Evolutionary conservation across 805 yeast genomes (phyloP), one percentile per base, ranked within the genome.

Genomic region (Monosporozyma aquatica): DNA sequence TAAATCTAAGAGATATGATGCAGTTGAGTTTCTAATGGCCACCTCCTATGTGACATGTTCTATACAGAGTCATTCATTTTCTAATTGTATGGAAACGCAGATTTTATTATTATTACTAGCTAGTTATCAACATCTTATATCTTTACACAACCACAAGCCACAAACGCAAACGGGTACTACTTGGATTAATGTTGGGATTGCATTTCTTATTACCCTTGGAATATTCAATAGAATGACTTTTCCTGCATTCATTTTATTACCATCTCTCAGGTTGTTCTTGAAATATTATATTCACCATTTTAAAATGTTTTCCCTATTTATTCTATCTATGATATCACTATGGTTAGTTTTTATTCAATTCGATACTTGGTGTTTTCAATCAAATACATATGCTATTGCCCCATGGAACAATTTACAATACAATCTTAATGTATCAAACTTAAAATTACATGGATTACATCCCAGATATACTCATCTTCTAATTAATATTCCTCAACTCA

Each of bases 181-280:
- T 18, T 37, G 8, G 17, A 18, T 18, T 18, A 25, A 26, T 18
- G n/a, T 25, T 6, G 22, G n/a, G n/a, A 52, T 74, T 41, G 95
- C 78, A 0, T 40, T 64, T 0, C 34, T 82, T 0, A 52, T 78
- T 1, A 66, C 81, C 0, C 37, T 87, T 20, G 98, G 97, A 0
- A 48, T 75, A 0, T 90, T 89, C 67, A 92, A 89, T 59, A 68
- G 98, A 51, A 73, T 87, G 22, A 87, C 97, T 0, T 90, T 90
- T 54, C 70, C 78, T 0, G 83, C 80, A 0, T 92, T 86, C 67
- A 53, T 94, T 32, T 36, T 80, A 0, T 42, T 85, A 3, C 97
- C 97, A 1, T 53, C 70, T 0, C 33, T 71, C 28, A 69, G 62
- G 35, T 55, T 82, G 17, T 48, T 54, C 5, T 32, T 74, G 13